phyloP scores from a whole-genome alignment of 208 protist species.

The Wallacemonas sp. region DNA sequence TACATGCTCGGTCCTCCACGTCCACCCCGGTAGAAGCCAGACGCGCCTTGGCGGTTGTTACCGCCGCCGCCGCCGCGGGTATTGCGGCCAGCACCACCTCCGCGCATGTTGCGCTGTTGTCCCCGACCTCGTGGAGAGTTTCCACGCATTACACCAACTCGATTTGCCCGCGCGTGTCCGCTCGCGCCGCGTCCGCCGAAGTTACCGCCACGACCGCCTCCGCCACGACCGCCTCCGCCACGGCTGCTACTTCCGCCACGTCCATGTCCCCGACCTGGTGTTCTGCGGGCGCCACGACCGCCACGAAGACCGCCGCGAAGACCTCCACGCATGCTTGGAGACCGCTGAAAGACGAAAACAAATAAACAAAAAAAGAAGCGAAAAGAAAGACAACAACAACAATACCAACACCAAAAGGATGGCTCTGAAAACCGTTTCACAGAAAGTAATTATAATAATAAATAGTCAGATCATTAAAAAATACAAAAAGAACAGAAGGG shows the following conservation, averaged over 20 bases:
- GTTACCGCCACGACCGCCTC: neutral
- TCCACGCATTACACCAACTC: neutral
- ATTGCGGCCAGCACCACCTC: neutral
- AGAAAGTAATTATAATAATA: no score
- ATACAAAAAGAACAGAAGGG: no score
- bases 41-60: neutral
- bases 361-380: constrained; percentile 4
- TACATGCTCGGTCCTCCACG: constrained; percentile 8
- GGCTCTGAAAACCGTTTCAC: no score
- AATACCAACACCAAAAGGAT: no score
- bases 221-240: no score
- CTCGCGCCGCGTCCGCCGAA: no score
- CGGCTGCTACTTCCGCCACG: no score
- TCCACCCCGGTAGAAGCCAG: constrained; percentile 6
- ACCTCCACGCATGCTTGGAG: neutral
- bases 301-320: neutral
- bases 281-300: neutral
- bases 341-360: neutral
- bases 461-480: no score
- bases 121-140: neutral
- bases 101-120: neutral
- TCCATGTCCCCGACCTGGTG: neutral
- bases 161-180: neutral
- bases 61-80: neutral
- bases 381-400: neutral